Base-by-base conservation (phyloP, 441 rosid genomes). In the Pelargonium australe region DNA sequence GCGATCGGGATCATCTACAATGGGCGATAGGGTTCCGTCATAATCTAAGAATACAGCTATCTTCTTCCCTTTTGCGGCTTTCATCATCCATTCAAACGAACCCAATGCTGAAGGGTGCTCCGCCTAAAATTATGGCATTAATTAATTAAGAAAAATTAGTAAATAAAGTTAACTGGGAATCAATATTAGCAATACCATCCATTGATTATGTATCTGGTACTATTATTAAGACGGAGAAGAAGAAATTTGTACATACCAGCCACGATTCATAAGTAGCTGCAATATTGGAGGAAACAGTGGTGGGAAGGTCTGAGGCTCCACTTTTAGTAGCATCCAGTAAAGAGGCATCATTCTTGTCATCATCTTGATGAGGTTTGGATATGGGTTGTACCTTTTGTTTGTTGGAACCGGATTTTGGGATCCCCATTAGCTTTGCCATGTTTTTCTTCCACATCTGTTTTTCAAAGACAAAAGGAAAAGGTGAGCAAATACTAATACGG, bases 1-100 rank as follows among this genome's bases (percentile, higher is more conserved):
- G 2, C 7, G 58, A 31, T 79, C 80, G 7, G 86, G 86, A 63
- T 80, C 77, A 63, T 80, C 74, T 12, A 83, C 86, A 63, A 83
- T 80, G 5, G 70, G 86, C 12, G 86, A 80, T 25, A 83, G 77
- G 43, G 86, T 83, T 37, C 86, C 86, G 19, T 83, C 86, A 4
- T 83, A 83, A 72, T 83, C 84, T 20, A 80, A 73, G 61, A 83
- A 83, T 77, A 83, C 81, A 12, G 70, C 83, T 0, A 83, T 67
- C 57, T 71, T 77, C 69, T 79, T 83, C 60, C 79, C 86, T 66
- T 73, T 80, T 2, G 84, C 84, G 1, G 58, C 71, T 61, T 72
- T 70, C 68, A 68, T 75, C 68, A 80, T 77, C 37, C 6, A 25
- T 0, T 80, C 76, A 68, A 79, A 80, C 9, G 71, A 66, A 45